These are phyloP conservation scores for Pythium aphanidermatum DNA, from an alignment of 352 stramenopile species.

Conservation along the genomic window DNA sequence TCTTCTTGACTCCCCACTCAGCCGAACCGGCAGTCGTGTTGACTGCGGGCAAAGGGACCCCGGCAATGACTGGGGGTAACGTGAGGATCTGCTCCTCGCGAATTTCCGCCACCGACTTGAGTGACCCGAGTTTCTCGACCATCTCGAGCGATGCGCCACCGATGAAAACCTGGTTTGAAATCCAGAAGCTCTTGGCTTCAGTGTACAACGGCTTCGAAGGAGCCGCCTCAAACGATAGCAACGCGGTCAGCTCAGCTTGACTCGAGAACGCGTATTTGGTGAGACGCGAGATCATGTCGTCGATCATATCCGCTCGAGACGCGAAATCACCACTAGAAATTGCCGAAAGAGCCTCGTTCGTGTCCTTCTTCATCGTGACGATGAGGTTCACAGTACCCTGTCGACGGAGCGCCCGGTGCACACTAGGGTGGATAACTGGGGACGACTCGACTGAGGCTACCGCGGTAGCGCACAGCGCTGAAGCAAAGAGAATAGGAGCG, in stretches of 20 bases:
- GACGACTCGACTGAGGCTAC: too few relatives aligned
- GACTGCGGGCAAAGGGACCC: too few relatives aligned
- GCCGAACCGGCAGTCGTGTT: neutral
- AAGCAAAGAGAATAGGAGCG: too few relatives aligned
- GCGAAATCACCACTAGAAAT: slow-evolving; percentile 11
- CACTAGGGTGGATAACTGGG: slow-evolving; percentile 12
- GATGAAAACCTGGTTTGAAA: slow-evolving; percentile 31
- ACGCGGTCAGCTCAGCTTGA: slow-evolving; percentile 6
- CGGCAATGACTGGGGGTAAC: neutral
- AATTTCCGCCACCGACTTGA: slow-evolving; percentile 5
- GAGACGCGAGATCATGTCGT: slow-evolving; percentile 4
- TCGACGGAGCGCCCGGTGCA: slow-evolving; percentile 18
- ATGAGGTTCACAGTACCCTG: slow-evolving; percentile 28
- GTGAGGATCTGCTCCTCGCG: slow-evolving; percentile 7
- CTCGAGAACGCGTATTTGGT: slow-evolving; percentile 3
- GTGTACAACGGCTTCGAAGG: neutral
- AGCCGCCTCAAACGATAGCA: too few relatives aligned
- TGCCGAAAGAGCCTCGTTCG: slow-evolving; percentile 6
- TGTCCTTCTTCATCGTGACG: slow-evolving; percentile 19
- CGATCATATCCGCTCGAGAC: slow-evolving; percentile 15
- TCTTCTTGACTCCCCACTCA: slow-evolving; percentile 18
- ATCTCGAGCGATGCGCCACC: slow-evolving; percentile 14
- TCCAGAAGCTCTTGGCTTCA: slow-evolving; percentile 23
- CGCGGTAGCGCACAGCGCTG: too few relatives aligned
- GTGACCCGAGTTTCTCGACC: slow-evolving; percentile 7